Conservation (phyloP, 306 rosid species). For the Calophaca sinica region DNA sequence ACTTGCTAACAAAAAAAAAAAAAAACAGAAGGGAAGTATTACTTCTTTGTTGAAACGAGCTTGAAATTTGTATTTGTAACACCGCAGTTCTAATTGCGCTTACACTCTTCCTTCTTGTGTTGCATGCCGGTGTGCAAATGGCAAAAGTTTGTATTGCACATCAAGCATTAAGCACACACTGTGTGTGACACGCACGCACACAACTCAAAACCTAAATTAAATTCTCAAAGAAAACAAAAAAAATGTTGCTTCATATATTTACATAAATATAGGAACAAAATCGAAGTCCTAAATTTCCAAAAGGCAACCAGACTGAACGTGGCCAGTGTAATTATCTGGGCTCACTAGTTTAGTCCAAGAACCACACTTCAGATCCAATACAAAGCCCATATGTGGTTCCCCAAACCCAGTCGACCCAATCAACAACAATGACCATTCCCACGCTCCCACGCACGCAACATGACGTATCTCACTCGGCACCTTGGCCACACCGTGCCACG, state of each 20-base stretch:
- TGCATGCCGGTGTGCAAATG: no score
- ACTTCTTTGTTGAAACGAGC: no score
- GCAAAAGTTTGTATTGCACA: no score
- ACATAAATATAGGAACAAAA: neutral
- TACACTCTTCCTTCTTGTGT: no score
- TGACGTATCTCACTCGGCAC: conserved; percentile 58
- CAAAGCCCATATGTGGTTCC: conserved; percentile 56
- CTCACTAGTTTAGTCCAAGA: conserved; percentile 55
- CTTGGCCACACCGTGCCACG: conserved; percentile 53
- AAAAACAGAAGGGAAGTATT: no score
- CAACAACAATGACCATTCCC: conserved; percentile 50
- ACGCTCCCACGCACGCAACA: conserved; percentile 46
- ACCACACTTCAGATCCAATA: conserved; percentile 41
- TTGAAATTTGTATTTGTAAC: no score
- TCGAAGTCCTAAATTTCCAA: conserved; percentile 55
- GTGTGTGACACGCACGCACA: neutral
- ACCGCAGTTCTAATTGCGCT: no score
- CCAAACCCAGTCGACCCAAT: conserved; percentile 61
- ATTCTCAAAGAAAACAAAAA: conserved; percentile 14
- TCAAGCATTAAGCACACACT: no score
- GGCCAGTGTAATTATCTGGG: conserved; percentile 56
- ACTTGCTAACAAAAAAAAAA: no score
- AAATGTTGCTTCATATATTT: conserved; percentile 28
- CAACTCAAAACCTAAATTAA: neutral
- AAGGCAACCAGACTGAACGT: conserved; percentile 67